phyloP scores from a whole-genome alignment of 1,139 yeast species.

The Kluyveromyces sp. region DNA sequence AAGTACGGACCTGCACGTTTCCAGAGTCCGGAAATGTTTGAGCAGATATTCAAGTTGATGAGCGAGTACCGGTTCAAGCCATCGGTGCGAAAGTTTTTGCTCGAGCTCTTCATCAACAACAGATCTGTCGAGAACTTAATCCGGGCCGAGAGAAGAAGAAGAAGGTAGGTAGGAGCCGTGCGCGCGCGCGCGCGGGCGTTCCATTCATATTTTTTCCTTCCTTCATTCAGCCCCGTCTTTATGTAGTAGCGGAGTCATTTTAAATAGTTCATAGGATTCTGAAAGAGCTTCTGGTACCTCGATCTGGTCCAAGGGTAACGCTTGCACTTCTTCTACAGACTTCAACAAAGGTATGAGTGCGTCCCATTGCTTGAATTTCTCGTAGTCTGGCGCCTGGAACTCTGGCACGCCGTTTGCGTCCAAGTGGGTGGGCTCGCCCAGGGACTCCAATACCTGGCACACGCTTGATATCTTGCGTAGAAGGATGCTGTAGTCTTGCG shows the following conservation, averaged over 20 bases:
- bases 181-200: neutral
- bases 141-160: slow-evolving; percentile 34
- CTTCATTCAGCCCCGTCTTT: slow-evolving; percentile 13
- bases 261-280: slow-evolving; percentile 24
- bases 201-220: no score
- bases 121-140: slow-evolving; percentile 48
- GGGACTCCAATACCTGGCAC: slow-evolving; percentile 17
- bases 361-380: slow-evolving; percentile 20
- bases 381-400: slow-evolving; percentile 8
- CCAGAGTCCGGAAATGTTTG: slow-evolving; percentile 48
- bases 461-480: slow-evolving; percentile 27
- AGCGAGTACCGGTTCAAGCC: slow-evolving; percentile 62
- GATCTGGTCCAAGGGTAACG: slow-evolving; percentile 8
- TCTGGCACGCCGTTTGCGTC: slow-evolving; percentile 14
- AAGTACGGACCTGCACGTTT: slow-evolving; percentile 46
- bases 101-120: slow-evolving; percentile 58
- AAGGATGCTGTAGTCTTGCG: slow-evolving; percentile 26
- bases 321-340: slow-evolving; percentile 8
- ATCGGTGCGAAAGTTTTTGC: slow-evolving; percentile 55
- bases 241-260: slow-evolving; percentile 24
- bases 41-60: slow-evolving; percentile 52
- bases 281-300: slow-evolving; percentile 22
- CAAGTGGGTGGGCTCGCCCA: slow-evolving; percentile 11
- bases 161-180: neutral
- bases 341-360: slow-evolving; percentile 19